Percentiles rank a stretch among this genome's conserved stretches.
These are phyloP conservation scores for Scedosporium apiospermum DNA, from an alignment of 2,329 filamentous ascomycete genomes.

Conservation along the genomic window DNA sequence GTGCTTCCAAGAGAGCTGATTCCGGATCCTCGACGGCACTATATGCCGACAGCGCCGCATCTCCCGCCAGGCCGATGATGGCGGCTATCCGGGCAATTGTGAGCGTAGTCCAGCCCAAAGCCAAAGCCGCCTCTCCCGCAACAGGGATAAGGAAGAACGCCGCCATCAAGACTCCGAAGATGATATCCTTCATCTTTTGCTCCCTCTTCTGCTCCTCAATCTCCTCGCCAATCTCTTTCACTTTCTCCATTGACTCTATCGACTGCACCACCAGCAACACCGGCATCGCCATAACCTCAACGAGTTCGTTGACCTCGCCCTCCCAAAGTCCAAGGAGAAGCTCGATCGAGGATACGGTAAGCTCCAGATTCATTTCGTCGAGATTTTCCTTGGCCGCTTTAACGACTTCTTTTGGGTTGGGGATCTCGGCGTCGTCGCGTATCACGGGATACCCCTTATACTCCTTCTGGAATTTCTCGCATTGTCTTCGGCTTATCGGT, in stretches of 20 bases:
- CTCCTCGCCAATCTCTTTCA: constrained; percentile 1
- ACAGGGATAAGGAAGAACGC: not conserved
- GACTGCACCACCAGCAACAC: not conserved
- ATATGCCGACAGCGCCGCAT: not conserved
- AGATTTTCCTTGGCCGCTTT: not conserved
- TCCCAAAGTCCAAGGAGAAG: not conserved
- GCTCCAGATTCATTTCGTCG: not conserved
- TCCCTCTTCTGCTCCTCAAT: not conserved
- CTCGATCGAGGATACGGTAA: not conserved
- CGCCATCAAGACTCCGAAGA: not conserved
- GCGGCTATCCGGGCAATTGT: not conserved
- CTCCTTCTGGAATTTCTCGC: not conserved
- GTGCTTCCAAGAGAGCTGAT: not conserved
- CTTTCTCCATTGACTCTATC: not conserved
- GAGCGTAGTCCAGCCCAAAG: not conserved
- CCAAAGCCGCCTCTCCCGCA: not conserved
- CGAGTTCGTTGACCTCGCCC: not conserved
- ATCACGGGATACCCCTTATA: not conserved
- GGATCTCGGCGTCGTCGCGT: not conserved
- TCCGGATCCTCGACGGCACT: not conserved
- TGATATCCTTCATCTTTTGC: not conserved
- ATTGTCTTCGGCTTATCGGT: not conserved
- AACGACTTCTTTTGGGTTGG: not conserved
- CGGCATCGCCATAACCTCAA: not conserved
- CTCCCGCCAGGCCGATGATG: not conserved